Conservation (phyloP, 257 asterid genomes). For the Salvia miltiorrhiza region DNA sequence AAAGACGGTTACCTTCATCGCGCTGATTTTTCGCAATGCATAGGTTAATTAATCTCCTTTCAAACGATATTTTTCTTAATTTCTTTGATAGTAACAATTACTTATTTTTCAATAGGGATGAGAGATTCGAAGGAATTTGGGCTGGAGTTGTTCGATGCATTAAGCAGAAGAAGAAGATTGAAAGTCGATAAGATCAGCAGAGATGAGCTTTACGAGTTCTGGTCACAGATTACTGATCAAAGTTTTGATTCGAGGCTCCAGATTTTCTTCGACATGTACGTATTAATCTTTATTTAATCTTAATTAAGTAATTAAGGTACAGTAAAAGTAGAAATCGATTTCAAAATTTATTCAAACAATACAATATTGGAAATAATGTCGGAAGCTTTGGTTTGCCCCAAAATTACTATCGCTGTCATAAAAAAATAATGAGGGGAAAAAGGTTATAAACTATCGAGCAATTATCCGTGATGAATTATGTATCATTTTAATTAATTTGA, state of each 20-base stretch:
- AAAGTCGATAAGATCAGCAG: slow-evolving; percentile 70
- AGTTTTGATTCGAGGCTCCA: slow-evolving; percentile 97
- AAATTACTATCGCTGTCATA: too few species aligned
- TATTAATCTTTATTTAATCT: background rate
- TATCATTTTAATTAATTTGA: slow-evolving; percentile 5
- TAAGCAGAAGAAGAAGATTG: slow-evolving; percentile 79
- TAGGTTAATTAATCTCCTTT: slow-evolving; percentile 43
- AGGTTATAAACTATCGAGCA: background rate
- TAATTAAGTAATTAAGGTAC: slow-evolving; percentile 12
- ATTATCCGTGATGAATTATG: background rate
- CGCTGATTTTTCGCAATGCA: slow-evolving; percentile 88
- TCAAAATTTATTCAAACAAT: background rate
- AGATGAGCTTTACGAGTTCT: slow-evolving; percentile 81
- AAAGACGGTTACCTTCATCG: slow-evolving; percentile 76
- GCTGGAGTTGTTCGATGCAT: slow-evolving; percentile 80
- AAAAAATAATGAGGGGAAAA: background rate
- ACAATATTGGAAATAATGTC: background rate
- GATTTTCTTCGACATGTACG: slow-evolving; percentile 97
- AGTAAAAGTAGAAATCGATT: background rate
- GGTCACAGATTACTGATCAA: slow-evolving; percentile 94
- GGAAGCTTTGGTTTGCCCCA: background rate
- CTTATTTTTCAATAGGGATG: slow-evolving; percentile 50
- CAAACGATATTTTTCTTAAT: background rate
- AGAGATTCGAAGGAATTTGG: slow-evolving; percentile 88
- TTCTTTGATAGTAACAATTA: background rate